A percentile compares a stretch with the other conserved stretches of the same genome.
These are phyloP conservation scores for Thamnidium elegans DNA, from an alignment of 192 early-diverging fungal genomes.

Conservation along the genomic window DNA sequence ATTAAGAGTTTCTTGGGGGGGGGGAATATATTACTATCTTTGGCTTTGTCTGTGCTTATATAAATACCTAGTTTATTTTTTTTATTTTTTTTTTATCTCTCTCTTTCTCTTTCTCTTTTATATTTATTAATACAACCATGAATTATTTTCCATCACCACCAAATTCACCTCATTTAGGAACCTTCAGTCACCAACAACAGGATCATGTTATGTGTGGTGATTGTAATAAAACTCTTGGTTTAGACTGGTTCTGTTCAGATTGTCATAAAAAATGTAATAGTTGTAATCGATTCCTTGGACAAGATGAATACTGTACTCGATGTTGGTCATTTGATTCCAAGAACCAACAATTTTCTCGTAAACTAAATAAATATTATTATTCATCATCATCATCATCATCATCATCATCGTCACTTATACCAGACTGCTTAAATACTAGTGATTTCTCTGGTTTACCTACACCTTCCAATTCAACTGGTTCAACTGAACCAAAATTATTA, in stretches of 20 bases:
- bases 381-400: too few relatives aligned
- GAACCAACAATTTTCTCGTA: constrained; percentile 9
- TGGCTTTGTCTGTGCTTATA: not conserved
- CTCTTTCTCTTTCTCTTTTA: constrained; percentile 4
- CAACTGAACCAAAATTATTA: constrained; percentile 7
- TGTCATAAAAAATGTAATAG: constrained; percentile 32
- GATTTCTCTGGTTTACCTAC: constrained; percentile 4
- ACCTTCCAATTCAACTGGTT: constrained; percentile 9
- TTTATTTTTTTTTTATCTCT: not conserved
- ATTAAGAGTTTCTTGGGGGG: not conserved
- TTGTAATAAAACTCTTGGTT: constrained; percentile 26
- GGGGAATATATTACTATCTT: not conserved
- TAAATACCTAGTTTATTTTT: not conserved
- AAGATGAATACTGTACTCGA: constrained; percentile 31
- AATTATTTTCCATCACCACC: constrained; percentile 24
- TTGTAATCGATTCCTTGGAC: constrained; percentile 33
- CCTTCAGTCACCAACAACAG: not conserved
- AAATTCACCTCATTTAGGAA: constrained; percentile 8
- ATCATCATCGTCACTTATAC: not conserved
- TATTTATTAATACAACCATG: constrained; percentile 2
- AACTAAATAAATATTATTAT: constrained; percentile 1
- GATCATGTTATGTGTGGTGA: constrained; percentile 23
- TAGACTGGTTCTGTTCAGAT: constrained; percentile 35
- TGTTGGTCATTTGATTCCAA: constrained; percentile 32
- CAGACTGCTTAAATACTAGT: not conserved